Percentiles rank a stretch among this genome's conserved stretches.
phyloP scores from a whole-genome alignment of 1,284 basidiomycete species.

The Pseudozyma tsukubaensis region DNA sequence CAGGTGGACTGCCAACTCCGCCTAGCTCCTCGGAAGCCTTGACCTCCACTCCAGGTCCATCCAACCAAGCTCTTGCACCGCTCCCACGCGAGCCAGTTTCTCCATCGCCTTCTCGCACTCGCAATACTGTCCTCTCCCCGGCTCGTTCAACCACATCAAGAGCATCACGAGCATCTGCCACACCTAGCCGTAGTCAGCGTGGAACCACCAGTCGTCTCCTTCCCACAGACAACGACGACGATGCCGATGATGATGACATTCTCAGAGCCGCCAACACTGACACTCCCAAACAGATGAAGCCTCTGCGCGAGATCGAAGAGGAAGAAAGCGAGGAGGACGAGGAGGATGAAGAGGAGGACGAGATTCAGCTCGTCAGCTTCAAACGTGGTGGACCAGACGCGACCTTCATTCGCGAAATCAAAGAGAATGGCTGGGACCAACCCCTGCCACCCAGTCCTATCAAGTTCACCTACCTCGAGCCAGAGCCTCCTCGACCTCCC shows the following conservation, averaged over 20 bases:
- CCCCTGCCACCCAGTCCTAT: constrained; percentile 32
- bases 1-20: constrained; percentile 41
- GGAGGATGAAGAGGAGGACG: constrained; percentile 32
- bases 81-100: constrained; percentile 37
- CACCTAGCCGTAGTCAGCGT: constrained; percentile 16
- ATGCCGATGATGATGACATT: constrained; percentile 17
- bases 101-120: constrained; percentile 39
- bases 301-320: constrained; percentile 15
- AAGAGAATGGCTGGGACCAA: constrained; percentile 48
- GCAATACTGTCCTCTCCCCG: constrained; percentile 19
- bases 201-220: constrained; percentile 7
- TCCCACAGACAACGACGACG: not conserved
- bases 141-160: constrained; percentile 18
- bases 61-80: constrained; percentile 16
- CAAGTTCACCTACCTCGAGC: constrained; percentile 48
- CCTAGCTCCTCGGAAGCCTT: constrained; percentile 40
- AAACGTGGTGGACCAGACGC: constrained; percentile 44
- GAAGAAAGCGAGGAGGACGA: constrained; percentile 19
- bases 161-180: constrained; percentile 8
- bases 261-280: constrained; percentile 3
- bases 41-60: constrained; percentile 25
- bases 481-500: constrained; percentile 11
- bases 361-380: constrained; percentile 38
- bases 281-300: constrained; percentile 14
- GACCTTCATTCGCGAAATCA: constrained; percentile 46